These are phyloP conservation scores for Skeletonema costatum DNA, from an alignment of 108 stramenopile species.

Conservation along the genomic window DNA sequence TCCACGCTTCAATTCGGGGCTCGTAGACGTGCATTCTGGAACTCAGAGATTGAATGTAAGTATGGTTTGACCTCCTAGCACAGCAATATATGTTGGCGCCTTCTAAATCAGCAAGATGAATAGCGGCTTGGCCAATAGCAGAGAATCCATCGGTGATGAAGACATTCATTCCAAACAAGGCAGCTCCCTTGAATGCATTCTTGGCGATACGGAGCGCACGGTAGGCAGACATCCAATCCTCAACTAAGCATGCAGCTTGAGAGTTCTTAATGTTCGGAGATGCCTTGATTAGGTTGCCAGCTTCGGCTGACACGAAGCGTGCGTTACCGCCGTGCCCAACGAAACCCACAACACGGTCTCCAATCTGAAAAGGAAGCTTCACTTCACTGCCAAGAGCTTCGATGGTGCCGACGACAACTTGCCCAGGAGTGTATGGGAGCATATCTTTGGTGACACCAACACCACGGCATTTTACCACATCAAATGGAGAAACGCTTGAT, in stretches of 20 bases:
- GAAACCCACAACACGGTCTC: conserved; percentile 66
- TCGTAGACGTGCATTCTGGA: conserved; percentile 43
- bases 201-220: conserved; percentile 66
- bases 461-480: conserved; percentile 61
- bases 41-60: conserved; percentile 48
- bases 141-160: conserved; percentile 72
- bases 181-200: conserved; percentile 19
- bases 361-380: conserved; percentile 35
- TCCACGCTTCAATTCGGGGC: conserved; percentile 52
- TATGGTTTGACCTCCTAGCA: conserved; percentile 52
- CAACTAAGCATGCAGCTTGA: conserved; percentile 66
- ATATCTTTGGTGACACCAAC: conserved; percentile 39
- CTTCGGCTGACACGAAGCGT: conserved; percentile 52
- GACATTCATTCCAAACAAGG: conserved; percentile 62
- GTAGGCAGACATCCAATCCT: conserved; percentile 80
- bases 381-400: conserved; percentile 43
- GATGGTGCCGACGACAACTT: conserved; percentile 64
- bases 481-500: conserved; percentile 63
- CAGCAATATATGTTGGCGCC: conserved; percentile 66
- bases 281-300: conserved; percentile 58
- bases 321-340: conserved; percentile 65
- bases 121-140: conserved; percentile 63
- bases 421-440: conserved; percentile 65
- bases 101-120: conserved; percentile 58
- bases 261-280: conserved; percentile 52